Conservation (phyloP, 106 monocot species). For the Dioscorea dumetorum region DNA sequence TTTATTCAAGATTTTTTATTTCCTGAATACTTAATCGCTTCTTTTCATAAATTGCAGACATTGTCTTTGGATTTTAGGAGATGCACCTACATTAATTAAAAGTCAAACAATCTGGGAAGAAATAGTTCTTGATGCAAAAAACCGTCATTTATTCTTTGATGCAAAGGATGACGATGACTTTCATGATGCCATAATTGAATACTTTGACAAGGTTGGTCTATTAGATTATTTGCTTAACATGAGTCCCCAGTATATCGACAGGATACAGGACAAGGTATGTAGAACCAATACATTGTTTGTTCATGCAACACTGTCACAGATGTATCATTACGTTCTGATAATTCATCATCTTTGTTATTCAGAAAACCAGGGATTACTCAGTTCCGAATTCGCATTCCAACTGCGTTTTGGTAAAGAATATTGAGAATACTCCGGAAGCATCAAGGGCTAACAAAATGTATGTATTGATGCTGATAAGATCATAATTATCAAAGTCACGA, state of each 20-base stretch:
- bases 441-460: too few species aligned
- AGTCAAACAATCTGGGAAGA: constrained; percentile 19
- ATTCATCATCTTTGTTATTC: not conserved
- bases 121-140: constrained; percentile 19
- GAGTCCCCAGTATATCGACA: constrained; percentile 10
- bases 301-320: not conserved
- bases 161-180: constrained; percentile 15
- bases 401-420: not conserved
- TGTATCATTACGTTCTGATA: not conserved
- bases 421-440: not conserved
- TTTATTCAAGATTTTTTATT: not conserved
- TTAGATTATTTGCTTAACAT: constrained; percentile 12
- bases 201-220: constrained; percentile 10
- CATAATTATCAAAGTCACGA: too few species aligned
- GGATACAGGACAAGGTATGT: not conserved
- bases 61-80: constrained; percentile 33
- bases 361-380: not conserved
- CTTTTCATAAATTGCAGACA: constrained; percentile 7
- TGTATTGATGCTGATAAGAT: too few species aligned
- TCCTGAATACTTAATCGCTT: not conserved
- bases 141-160: constrained; percentile 18
- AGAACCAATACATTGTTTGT: not conserved
- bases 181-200: constrained; percentile 6
- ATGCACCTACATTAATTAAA: constrained; percentile 15
- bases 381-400: not conserved